These are phyloP conservation scores for Suillus decipiens DNA, from an alignment of 768 basidiomycete genomes.

Conservation along the genomic window DNA sequence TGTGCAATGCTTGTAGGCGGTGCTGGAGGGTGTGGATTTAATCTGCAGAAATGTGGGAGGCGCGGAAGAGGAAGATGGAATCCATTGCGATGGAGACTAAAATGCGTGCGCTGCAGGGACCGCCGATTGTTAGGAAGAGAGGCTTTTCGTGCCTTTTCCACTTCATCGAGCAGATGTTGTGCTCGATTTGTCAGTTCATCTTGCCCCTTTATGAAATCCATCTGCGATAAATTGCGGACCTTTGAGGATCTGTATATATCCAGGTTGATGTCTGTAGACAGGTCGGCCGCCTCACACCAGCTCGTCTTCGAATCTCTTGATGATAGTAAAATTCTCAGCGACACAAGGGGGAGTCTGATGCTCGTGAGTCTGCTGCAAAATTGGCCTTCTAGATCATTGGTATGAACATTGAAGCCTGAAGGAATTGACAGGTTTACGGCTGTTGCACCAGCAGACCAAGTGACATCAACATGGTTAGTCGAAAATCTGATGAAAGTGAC, in stretches of 20 bases:
- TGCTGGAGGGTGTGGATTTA: conserved; percentile 14
- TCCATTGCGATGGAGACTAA: conserved; percentile 43
- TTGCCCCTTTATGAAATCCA: conserved; percentile 67
- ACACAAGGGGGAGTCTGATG: conserved; percentile 53
- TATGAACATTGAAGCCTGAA: conserved; percentile 62
- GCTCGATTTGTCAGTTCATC: conserved; percentile 71
- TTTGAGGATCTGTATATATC: conserved; percentile 69
- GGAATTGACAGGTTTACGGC: conserved; percentile 58
- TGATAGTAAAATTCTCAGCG: conserved; percentile 51
- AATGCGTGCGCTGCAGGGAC: conserved; percentile 9
- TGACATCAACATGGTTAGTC: conserved; percentile 53
- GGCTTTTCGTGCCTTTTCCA: conserved; percentile 19
- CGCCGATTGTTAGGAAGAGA: conserved; percentile 1
- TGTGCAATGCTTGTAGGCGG: conserved; percentile 7
- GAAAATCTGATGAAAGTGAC: conserved; percentile 84
- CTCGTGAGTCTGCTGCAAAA: conserved; percentile 65
- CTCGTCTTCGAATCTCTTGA: conserved; percentile 38
- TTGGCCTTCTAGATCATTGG: conserved; percentile 74
- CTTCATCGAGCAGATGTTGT: conserved; percentile 47
- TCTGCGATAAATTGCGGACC: conserved; percentile 58
- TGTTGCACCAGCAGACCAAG: conserved; percentile 53
- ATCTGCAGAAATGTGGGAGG: conserved; percentile 29
- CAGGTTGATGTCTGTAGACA: conserved; percentile 54
- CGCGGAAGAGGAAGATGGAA: conserved; percentile 49
- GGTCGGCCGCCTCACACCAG: conserved; percentile 70